Percentiles rank a stretch among this genome's conserved stretches.
These are phyloP conservation scores for Podochytrium sp. DNA, from an alignment of 192 early-diverging fungal genomes.

Conservation along the genomic window DNA sequence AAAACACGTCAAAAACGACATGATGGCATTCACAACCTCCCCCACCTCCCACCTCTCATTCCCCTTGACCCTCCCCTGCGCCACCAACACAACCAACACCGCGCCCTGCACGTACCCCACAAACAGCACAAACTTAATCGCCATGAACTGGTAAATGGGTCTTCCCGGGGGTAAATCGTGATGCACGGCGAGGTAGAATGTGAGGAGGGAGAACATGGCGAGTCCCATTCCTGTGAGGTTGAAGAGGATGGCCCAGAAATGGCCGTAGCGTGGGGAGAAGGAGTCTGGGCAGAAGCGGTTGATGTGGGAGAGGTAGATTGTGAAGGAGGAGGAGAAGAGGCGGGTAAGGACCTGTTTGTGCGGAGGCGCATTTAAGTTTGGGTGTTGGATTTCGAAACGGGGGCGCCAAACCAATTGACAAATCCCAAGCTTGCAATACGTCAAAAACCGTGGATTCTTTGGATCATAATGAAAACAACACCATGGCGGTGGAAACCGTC, in stretches of 20 bases:
- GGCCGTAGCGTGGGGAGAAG: conserved; percentile 62
- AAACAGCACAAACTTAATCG: conserved; percentile 36
- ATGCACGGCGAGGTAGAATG: conserved; percentile 66
- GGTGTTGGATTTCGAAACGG: too few species aligned
- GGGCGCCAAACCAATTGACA: conserved; percentile 26
- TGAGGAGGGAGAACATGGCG: conserved; percentile 70
- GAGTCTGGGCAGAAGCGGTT: conserved; percentile 63
- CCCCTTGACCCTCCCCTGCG: conserved; percentile 39
- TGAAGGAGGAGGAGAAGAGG: too few species aligned
- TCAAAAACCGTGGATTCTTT: conserved; percentile 53
- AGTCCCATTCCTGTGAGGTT: conserved; percentile 67
- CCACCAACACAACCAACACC: conserved; percentile 52
- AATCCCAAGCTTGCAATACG: conserved; percentile 65
- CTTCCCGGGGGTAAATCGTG: conserved; percentile 23
- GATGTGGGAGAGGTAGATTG: too few species aligned
- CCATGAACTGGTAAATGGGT: conserved; percentile 34
- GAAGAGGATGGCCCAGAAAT: conserved; percentile 63
- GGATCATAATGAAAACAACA: conserved; percentile 68
- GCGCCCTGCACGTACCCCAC: conserved; percentile 24
- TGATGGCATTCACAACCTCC: conserved; percentile 58
- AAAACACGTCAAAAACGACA: conserved; percentile 55
- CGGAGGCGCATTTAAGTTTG: too few species aligned
- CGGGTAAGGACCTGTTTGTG: too few species aligned
- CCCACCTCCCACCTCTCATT: conserved; percentile 21
- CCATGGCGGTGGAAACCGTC: conserved; percentile 61